phyloP scores from a whole-genome alignment of 2,329 filamentous ascomycete genomes.

The Iodosphaeria phyllophila region DNA sequence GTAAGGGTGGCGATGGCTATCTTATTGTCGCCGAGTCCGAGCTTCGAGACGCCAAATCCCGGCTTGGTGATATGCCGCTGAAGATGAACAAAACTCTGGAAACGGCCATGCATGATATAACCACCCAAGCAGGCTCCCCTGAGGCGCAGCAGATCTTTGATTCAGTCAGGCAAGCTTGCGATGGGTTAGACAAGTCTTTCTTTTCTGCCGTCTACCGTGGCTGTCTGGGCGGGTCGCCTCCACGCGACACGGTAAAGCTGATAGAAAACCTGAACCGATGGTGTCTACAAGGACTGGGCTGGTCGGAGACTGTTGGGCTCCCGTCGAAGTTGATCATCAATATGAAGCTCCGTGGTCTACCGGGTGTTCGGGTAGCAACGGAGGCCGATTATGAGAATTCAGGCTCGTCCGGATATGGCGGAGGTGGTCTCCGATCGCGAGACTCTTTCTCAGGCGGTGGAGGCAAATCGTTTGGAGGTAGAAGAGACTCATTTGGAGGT shows the following conservation, averaged over 20 bases:
- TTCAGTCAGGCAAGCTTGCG: conserved; percentile 22
- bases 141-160: conserved; percentile 18
- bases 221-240: conserved; percentile 30
- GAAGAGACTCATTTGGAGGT: conserved; percentile 2
- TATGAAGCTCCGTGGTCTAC: conserved; percentile 10
- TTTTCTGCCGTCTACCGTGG: conserved; percentile 34
- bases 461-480: conserved; percentile 2
- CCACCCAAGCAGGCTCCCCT: conserved; percentile 22
- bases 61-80: conserved; percentile 42
- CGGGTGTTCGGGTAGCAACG: conserved; percentile 10
- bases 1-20: conserved; percentile 55
- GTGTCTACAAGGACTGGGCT: conserved; percentile 29
- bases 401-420: not conserved
- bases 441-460: conserved; percentile 1
- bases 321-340: conserved; percentile 6
- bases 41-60: conserved; percentile 22
- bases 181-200: conserved; percentile 18
- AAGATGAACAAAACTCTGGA: conserved; percentile 31
- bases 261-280: conserved; percentile 35
- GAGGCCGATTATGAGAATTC: conserved; percentile 3
- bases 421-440: not conserved
- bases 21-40: conserved; percentile 42
- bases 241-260: conserved; percentile 18
- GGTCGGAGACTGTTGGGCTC: conserved; percentile 26
- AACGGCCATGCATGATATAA: conserved; percentile 31